phyloP scores from a whole-genome alignment of 805 yeast species.

The Metschnikowia santaceciliae region DNA sequence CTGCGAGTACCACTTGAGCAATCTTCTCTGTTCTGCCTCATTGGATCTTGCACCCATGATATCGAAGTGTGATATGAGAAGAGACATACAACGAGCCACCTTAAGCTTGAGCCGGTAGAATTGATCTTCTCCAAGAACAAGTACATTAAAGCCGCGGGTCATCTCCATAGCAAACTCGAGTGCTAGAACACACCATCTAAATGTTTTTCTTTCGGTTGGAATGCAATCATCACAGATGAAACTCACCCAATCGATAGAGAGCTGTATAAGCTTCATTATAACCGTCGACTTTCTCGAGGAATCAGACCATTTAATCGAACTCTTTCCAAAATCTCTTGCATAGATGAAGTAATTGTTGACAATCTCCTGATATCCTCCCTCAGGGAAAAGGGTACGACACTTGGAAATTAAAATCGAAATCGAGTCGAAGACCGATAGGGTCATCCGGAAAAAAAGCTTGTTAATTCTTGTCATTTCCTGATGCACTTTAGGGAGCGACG shows the following conservation, averaged over 20 bases:
- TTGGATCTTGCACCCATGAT: slow-evolving; percentile 96
- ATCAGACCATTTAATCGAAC: slow-evolving; percentile 62
- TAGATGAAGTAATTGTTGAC: slow-evolving; percentile 71
- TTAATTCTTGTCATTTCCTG: slow-evolving; percentile 65
- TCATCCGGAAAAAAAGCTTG: slow-evolving; percentile 61
- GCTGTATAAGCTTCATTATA: slow-evolving; percentile 64
- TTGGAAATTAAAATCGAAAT: slow-evolving; percentile 50
- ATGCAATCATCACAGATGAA: slow-evolving; percentile 92
- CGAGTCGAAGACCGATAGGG: slow-evolving; percentile 60
- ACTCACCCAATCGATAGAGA: slow-evolving; percentile 87
- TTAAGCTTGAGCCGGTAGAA: slow-evolving; percentile 68
- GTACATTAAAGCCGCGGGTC: slow-evolving; percentile 84
- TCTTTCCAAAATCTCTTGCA: slow-evolving; percentile 77
- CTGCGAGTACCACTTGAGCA: slow-evolving; percentile 50
- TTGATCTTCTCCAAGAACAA: slow-evolving; percentile 73
- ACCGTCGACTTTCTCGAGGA: slow-evolving; percentile 62
- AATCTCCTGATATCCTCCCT: slow-evolving; percentile 66
- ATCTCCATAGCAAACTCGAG: slow-evolving; percentile 94
- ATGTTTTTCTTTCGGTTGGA: slow-evolving; percentile 86
- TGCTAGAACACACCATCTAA: slow-evolving; percentile 94
- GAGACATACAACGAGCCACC: slow-evolving; percentile 92
- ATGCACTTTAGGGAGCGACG: slow-evolving; percentile 71
- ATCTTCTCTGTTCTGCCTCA: slow-evolving; percentile 55
- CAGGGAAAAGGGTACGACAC: slow-evolving; percentile 46
- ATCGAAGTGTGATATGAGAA: slow-evolving; percentile 92